phyloP scores from a whole-genome alignment of 306 rosid genomes.

The Gillenia trifoliata region DNA sequence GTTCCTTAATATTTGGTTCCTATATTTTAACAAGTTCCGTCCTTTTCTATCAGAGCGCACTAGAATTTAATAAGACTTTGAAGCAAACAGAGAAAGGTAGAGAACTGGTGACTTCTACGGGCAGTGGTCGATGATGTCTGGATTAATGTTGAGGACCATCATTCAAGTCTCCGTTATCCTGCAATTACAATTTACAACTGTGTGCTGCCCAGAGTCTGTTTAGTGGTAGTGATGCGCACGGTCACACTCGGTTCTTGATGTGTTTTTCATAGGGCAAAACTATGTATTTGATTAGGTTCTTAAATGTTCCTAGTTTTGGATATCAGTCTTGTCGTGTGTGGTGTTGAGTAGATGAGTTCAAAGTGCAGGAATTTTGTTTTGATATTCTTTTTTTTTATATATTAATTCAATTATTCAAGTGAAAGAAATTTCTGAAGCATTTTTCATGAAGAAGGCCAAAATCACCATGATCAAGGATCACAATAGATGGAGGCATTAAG shows the following conservation, averaged over 20 bases:
- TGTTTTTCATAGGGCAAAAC: slow-evolving; percentile 29
- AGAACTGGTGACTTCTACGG: slow-evolving; percentile 32
- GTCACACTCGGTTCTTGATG: slow-evolving; percentile 26
- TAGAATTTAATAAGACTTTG: slow-evolving; percentile 57
- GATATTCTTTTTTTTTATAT: background rate
- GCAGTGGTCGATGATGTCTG: slow-evolving; percentile 31
- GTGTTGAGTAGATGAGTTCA: slow-evolving; percentile 23
- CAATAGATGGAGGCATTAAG: too few relatives aligned
- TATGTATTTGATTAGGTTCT: slow-evolving; percentile 49
- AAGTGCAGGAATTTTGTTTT: slow-evolving; percentile 13
- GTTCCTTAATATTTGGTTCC: background rate
- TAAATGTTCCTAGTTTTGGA: slow-evolving; percentile 47
- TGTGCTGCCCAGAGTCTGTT: slow-evolving; percentile 36
- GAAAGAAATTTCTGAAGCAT: slow-evolving; percentile 15
- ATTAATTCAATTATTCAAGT: slow-evolving; percentile 10
- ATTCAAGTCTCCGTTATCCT: slow-evolving; percentile 17
- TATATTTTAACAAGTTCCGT: slow-evolving; percentile 9
- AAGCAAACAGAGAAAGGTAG: slow-evolving; percentile 47
- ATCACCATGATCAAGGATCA: too few relatives aligned
- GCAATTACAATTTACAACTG: slow-evolving; percentile 34
- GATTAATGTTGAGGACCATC: slow-evolving; percentile 17
- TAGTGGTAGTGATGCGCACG: slow-evolving; percentile 39
- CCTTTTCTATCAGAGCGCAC: slow-evolving; percentile 53
- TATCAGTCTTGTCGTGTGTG: slow-evolving; percentile 29
- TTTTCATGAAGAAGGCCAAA: too few relatives aligned